Conservation (phyloP, 2,329 filamentous ascomycete genomes). For the Stenocarpella maydis region DNA sequence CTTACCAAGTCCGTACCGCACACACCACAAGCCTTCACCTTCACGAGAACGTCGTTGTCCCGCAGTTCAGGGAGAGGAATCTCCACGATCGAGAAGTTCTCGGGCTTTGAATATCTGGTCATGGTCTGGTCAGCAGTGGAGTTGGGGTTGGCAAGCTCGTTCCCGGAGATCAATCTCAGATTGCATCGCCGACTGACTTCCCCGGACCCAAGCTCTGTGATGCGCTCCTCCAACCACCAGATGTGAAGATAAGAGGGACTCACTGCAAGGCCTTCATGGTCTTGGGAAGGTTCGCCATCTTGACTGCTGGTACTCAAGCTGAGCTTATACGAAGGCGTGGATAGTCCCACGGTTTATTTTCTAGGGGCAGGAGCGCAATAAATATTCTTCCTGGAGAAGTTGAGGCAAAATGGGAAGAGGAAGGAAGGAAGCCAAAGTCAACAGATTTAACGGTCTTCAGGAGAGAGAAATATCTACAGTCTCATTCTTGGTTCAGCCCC, state of each 20-base stretch:
- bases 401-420: neutral
- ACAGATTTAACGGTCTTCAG: conserved; percentile 8
- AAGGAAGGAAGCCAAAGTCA: neutral
- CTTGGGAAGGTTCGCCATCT: conserved; percentile 48
- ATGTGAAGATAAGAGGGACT: neutral
- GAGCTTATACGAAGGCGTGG: neutral
- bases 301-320: conserved; percentile 28
- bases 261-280: conserved; percentile 45
- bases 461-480: neutral
- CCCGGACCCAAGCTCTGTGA: neutral
- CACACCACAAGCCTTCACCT: conserved; percentile 73
- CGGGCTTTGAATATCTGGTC: conserved; percentile 41
- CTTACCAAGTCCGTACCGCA: conserved; percentile 59
- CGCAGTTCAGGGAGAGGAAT: conserved; percentile 69
- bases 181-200: neutral
- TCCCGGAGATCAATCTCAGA: neutral
- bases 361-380: neutral
- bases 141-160: neutral
- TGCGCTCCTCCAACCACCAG: no score
- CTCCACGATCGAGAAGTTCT: conserved; percentile 67
- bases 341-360: neutral
- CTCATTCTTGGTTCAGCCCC: conserved; percentile 25
- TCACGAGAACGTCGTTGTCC: conserved; percentile 68
- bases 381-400: neutral
- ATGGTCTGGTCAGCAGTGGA: neutral